phyloP scores from a whole-genome alignment of 129 eudicot species.

The Apium graveolens region DNA sequence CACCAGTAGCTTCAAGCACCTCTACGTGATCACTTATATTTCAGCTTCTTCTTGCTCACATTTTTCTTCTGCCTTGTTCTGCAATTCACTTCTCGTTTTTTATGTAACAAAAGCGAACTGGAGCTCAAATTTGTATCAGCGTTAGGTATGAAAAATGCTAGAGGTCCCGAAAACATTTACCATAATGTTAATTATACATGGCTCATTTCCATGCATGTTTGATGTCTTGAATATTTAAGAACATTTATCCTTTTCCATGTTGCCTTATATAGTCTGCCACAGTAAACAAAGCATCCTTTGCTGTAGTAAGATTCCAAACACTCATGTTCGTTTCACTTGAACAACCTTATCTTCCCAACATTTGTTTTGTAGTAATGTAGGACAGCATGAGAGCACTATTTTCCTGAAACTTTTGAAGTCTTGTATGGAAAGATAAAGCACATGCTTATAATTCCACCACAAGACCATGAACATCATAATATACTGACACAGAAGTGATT shows the following conservation, averaged over 20 bases:
- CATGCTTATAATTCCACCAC: not conserved
- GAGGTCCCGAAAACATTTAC: not conserved
- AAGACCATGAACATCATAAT: constrained; percentile 7
- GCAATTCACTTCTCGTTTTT: not conserved
- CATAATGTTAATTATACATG: not conserved
- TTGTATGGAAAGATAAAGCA: not conserved
- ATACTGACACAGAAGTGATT: not conserved
- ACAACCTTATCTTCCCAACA: constrained; percentile 2
- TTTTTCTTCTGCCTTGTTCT: not conserved
- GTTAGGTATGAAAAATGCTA: not conserved
- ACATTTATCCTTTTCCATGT: not conserved
- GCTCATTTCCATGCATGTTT: not conserved
- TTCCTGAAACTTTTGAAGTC: not conserved
- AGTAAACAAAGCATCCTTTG: constrained; percentile 11
- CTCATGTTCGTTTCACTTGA: not conserved
- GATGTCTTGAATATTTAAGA: not conserved
- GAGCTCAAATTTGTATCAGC: constrained; percentile 1
- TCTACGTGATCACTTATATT: not conserved
- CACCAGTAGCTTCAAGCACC: not conserved
- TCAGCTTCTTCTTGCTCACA: not conserved
- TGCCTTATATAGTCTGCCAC: not conserved
- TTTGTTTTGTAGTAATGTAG: constrained; percentile 1
- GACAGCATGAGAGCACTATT: not conserved
- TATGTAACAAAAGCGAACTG: not conserved
- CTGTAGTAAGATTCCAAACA: constrained; percentile 9